Conservation (phyloP, 2,329 filamentous ascomycete genomes). For the Microcyclosporella mali region DNA sequence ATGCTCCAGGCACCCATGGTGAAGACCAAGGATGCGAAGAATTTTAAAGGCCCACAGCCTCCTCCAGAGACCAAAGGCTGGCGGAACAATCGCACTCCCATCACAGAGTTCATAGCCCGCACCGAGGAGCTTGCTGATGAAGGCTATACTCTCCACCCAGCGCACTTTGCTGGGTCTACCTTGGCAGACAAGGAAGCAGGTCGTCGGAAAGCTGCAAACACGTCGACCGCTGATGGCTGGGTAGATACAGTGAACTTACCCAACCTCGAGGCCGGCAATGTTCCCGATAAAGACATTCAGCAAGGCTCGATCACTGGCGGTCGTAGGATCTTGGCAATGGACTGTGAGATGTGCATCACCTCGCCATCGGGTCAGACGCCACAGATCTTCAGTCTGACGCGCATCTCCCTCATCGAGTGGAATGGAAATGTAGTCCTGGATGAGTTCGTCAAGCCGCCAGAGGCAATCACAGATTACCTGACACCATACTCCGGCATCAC, state of each 20-base stretch:
- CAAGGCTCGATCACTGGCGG: slow-evolving; percentile 78
- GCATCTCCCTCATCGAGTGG: slow-evolving; percentile 84
- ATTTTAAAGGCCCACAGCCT: slow-evolving; percentile 53
- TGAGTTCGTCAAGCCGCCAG: slow-evolving; percentile 82
- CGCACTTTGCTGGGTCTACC: slow-evolving; percentile 47
- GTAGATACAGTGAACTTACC: slow-evolving; percentile 65
- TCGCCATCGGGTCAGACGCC: slow-evolving; percentile 45
- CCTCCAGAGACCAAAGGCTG: slow-evolving; percentile 60
- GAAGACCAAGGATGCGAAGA: slow-evolving; percentile 62
- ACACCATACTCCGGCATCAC: slow-evolving; percentile 86
- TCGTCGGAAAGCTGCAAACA: slow-evolving; percentile 37
- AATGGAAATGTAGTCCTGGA: slow-evolving; percentile 76
- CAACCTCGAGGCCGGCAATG: slow-evolving; percentile 58
- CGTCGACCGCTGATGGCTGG: slow-evolving; percentile 62
- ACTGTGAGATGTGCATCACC: slow-evolving; percentile 97
- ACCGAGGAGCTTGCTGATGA: slow-evolving; percentile 72
- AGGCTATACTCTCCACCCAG: slow-evolving; percentile 78
- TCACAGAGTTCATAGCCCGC: slow-evolving; percentile 70
- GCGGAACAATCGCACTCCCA: slow-evolving; percentile 70
- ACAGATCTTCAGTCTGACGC: slow-evolving; percentile 73
- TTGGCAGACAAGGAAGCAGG: slow-evolving; percentile 36
- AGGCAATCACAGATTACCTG: slow-evolving; percentile 86
- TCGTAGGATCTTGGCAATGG: slow-evolving; percentile 70
- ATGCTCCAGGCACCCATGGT: slow-evolving; percentile 72
- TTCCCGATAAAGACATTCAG: slow-evolving; percentile 66